Conservation (phyloP, 768 basidiomycete species). For the Dioszegia aurantiaca region DNA sequence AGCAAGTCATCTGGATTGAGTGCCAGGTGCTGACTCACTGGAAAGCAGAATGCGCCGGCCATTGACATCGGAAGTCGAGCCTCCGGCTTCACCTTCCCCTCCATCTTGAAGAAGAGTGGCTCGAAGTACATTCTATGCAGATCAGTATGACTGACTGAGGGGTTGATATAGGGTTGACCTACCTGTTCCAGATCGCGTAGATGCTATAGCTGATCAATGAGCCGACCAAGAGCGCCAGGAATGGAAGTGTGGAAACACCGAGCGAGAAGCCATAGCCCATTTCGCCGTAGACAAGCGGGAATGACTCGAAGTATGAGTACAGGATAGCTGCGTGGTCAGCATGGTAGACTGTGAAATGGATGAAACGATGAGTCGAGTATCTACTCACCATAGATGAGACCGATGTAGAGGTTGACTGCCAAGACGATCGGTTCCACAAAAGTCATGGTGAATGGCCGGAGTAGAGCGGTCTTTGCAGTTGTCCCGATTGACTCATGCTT, state of each 20-base stretch:
- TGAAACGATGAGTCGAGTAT: too few species aligned
- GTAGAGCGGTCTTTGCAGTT: constrained; percentile 34
- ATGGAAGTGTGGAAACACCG: constrained; percentile 35
- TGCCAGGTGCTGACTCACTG: constrained; percentile 15
- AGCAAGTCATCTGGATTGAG: not conserved
- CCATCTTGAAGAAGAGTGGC: constrained; percentile 16
- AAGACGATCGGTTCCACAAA: constrained; percentile 47
- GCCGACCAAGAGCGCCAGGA: constrained; percentile 30
- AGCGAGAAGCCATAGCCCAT: constrained; percentile 33
- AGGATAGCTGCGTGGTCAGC: constrained; percentile 16
- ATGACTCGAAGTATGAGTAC: constrained; percentile 48
- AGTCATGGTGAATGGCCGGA: constrained; percentile 42
- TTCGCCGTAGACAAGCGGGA: constrained; percentile 45
- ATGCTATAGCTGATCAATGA: constrained; percentile 24
- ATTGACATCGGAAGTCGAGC: constrained; percentile 28
- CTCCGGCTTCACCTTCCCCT: constrained; percentile 23
- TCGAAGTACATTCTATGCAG: constrained; percentile 32
- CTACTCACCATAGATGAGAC: constrained; percentile 31
- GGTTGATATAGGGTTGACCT: not conserved
- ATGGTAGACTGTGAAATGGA: not conserved
- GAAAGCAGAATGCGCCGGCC: constrained; percentile 30
- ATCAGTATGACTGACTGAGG: constrained; percentile 20
- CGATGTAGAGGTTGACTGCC: constrained; percentile 48
- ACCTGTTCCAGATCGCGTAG: constrained; percentile 36
- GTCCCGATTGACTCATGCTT: constrained; percentile 26